phyloP scores from a whole-genome alignment of 306 rosid genomes.

The Corylus avellana region DNA sequence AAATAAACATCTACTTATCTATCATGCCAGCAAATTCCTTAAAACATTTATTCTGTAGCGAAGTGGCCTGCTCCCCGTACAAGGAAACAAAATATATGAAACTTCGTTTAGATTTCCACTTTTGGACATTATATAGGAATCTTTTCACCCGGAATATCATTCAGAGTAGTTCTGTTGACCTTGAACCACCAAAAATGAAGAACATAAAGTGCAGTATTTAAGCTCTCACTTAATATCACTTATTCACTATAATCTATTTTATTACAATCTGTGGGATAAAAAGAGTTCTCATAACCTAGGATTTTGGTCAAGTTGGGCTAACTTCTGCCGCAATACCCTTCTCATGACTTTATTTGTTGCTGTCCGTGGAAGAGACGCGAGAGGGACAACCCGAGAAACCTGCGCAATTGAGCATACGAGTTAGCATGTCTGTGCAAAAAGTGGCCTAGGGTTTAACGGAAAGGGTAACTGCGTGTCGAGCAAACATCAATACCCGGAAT shows the following conservation, averaged over 20 bases:
- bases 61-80: no score
- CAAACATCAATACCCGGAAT: constrained; percentile 61
- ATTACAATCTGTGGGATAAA: neutral
- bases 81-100: no score
- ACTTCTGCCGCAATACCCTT: constrained; percentile 76
- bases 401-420: constrained; percentile 25
- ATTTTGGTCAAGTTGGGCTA: constrained; percentile 41
- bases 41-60: no score
- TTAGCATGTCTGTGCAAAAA: neutral
- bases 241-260: neutral
- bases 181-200: neutral
- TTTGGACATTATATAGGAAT: no score
- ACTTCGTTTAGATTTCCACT: no score
- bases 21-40: no score
- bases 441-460: neutral
- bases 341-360: constrained; percentile 94
- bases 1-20: no score
- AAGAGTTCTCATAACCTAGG: constrained; percentile 51
- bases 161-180: neutral
- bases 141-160: neutral
- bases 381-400: constrained; percentile 70
- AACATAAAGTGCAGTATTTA: neutral
- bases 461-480: constrained; percentile 3
- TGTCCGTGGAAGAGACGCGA: constrained; percentile 82
- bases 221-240: no score